These are phyloP conservation scores for Chrysoporthe austroafricana DNA, from an alignment of 2,329 filamentous ascomycete genomes.

Conservation along the genomic window DNA sequence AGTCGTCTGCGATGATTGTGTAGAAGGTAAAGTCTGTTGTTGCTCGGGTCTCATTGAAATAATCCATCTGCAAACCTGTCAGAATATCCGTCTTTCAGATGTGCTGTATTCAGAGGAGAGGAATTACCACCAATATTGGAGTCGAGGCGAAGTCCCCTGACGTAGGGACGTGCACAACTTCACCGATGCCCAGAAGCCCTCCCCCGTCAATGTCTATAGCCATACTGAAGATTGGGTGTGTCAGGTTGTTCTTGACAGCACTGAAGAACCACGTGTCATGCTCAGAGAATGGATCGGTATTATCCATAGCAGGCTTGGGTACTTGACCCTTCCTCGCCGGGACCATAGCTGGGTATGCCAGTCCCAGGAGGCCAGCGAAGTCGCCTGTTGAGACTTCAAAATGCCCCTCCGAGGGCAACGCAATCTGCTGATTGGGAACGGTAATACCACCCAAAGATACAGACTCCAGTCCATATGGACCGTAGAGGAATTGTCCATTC, in stretches of 20 bases:
- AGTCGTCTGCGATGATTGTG: conserved; percentile 25
- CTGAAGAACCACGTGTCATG: conserved; percentile 26
- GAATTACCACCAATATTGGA: conserved; percentile 21
- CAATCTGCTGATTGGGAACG: conserved; percentile 17
- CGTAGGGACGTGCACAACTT: conserved; percentile 16
- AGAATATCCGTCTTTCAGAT: not conserved
- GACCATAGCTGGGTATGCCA: conserved; percentile 23
- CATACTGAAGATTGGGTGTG: conserved; percentile 22
- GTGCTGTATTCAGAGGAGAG: not conserved
- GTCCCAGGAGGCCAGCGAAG: conserved; percentile 23
- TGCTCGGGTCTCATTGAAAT: conserved; percentile 15
- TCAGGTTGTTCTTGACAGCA: conserved; percentile 19
- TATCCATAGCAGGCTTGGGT: not conserved
- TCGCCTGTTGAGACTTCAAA: conserved; percentile 15
- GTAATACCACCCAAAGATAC: conserved; percentile 21
- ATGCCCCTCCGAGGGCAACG: conserved; percentile 17
- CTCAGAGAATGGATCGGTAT: conserved; percentile 6
- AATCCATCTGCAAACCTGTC: conserved; percentile 1
- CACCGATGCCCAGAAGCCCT: conserved; percentile 20
- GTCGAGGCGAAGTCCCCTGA: conserved; percentile 15
- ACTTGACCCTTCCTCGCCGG: conserved; percentile 14
- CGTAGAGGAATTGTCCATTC: conserved; percentile 21
- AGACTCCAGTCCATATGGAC: conserved; percentile 19
- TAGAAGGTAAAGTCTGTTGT: conserved; percentile 22
- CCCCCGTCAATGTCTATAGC: conserved; percentile 25